Evolutionary conservation across 805 yeast species (phyloP), one percentile per base, ranked within the genome.

Genomic region (Yamadazyma nakazawae): DNA sequence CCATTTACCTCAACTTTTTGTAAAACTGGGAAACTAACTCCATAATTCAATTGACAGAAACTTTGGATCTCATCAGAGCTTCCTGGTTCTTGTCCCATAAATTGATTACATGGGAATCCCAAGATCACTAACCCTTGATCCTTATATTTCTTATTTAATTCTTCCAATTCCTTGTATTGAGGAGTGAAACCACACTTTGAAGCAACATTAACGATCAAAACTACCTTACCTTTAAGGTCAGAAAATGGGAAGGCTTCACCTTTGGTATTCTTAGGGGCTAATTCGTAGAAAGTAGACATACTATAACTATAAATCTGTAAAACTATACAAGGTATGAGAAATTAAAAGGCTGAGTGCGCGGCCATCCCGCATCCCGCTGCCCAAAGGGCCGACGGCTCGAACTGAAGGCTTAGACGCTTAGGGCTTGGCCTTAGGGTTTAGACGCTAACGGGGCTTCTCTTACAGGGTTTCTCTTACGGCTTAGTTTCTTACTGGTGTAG

Each of bases 1-100:
- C 99, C 99, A 64, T 92, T 94, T 56, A 94, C 98, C 36, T 91
- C 90, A 49, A 90, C 66, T 75, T 91, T 92, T 63, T 79, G 76
- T 79, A 92, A 70, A 28, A 92, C 78, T 26, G 97, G 97, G 84
- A 94, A 92, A 14, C 85, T 73, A 36, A 92, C 97, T 45, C 97
- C 97, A 64, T 83, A 94, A 73, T 88, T 90, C 58, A 82, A 61
- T 37, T 79, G 67, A 67, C 97, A 90, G 70, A 85, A 86, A 39
- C 75, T 65, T 17, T 80, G 82, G 53, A 88, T 88, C 58, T 86
- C 90, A 47, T 81, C 73, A 30, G 63, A 56, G 26, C 52, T 43
- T 3, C 74, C 74, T 24, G 76, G 76, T 55, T 72, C 77, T 56
- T 72, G 76, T 45, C 57, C 53, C 25, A 67, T 68, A 42, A 72